Percentiles rank a stretch among this genome's conserved stretches.
Conservation (phyloP, 176 grass and related monocot species). For the Poa annua region DNA sequence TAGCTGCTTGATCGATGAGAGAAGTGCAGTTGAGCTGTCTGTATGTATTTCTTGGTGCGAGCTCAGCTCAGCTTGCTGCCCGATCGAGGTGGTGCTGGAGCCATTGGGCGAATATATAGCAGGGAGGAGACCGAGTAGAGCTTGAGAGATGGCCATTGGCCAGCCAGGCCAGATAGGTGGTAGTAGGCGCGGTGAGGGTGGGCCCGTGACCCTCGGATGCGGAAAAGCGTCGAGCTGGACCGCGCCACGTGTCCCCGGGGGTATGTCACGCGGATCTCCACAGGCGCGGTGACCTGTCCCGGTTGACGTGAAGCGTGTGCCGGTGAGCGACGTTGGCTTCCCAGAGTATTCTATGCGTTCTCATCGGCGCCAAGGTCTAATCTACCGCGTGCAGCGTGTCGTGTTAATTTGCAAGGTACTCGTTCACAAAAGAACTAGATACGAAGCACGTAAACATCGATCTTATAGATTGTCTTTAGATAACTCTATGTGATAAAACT, state of each 20-base stretch:
- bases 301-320: slow-evolving; percentile 23
- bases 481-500: too few relatives aligned
- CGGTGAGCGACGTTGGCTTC: neutral
- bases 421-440: too few relatives aligned
- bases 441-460: too few relatives aligned
- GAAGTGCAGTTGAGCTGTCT: neutral
- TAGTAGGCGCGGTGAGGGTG: slow-evolving; percentile 10
- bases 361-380: too few relatives aligned
- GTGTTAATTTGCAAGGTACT: too few relatives aligned
- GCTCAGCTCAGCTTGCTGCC: too few relatives aligned
- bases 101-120: slow-evolving; percentile 49
- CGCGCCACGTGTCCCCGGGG: slow-evolving; percentile 40
- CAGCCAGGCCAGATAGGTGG: neutral
- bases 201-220: slow-evolving; percentile 26
- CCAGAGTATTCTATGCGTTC: too few relatives aligned
- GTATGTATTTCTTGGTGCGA: slow-evolving; percentile 8
- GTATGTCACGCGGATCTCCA: slow-evolving; percentile 42
- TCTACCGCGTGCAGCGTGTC: too few relatives aligned
- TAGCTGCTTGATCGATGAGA: neutral
- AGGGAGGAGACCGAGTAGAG: neutral
- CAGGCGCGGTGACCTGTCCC: slow-evolving; percentile 41
- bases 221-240: slow-evolving; percentile 39
- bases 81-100: neutral
- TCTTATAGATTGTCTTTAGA: too few relatives aligned
- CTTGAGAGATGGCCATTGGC: neutral